Base-by-base conservation (phyloP, 257 asterid genomes). In the Scutellaria barbata region DNA sequence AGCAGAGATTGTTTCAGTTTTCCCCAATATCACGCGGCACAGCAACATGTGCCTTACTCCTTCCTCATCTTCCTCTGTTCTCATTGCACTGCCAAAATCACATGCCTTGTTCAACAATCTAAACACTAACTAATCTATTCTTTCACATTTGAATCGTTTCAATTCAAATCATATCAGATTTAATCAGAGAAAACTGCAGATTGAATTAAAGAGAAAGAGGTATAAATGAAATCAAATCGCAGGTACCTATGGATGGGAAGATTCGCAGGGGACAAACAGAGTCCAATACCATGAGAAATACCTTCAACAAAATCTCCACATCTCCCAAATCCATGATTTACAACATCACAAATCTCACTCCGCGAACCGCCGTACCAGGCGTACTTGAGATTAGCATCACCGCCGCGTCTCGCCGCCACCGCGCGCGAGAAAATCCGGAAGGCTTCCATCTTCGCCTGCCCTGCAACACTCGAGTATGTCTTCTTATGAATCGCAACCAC, bases 21-120 rank as follows among this genome's bases (percentile, higher is more conserved):
- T 81, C 4, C 93, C 90, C 74, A 87, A 71, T 1, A 83, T 80
- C 56, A 87, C 87, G 11, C 88, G 84, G 7, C 88, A 87, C 33
- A 87, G 64, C 66, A 85, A 2, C 66, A 85, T 46, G 71, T 87
- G 86, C 50, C 83, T 74, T 30, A 87, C 63, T 42, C 90, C 87
- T 47, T 73, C 43, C 71, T 80, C 88, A 61, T 87, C 93, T 71
- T 80, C 81, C 55, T 50, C 73, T 8, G 85, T 69, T 18, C 73
- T 78, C 54, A 40, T 20, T 13, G 67, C 69, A 77, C 89, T 82
- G 80, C 65, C 57, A 65, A 64, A 47, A 42, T 35, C 50, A 52
- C 1, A n/a, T n/a, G n/a, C 11, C 40, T 25, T 25, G 2, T 25
- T 25, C 3, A 60, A 25, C 17, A 56, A 69, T 55, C 6, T 9